phyloP scores from a whole-genome alignment of 169 alveolate genomes.

The Plasmodium coatneyi region DNA sequence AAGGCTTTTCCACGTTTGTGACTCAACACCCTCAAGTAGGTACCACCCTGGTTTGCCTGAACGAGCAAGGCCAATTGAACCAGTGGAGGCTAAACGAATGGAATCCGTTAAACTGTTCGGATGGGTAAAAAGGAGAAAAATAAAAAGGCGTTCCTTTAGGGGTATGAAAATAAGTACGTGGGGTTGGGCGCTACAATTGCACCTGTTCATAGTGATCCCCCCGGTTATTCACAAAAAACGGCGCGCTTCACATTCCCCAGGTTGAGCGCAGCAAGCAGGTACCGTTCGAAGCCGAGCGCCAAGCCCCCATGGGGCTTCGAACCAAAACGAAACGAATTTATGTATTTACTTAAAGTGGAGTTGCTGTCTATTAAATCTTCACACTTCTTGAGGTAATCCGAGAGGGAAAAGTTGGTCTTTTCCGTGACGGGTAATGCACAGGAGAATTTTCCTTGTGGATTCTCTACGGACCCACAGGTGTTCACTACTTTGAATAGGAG shows the following conservation, averaged over 20 bases:
- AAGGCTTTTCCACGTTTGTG: background rate
- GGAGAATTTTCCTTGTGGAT: background rate
- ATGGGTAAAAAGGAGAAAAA: background rate
- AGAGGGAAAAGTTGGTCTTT: background rate
- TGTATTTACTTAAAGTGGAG: constrained; percentile 21
- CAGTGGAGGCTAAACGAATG: background rate
- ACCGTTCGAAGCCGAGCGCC: constrained; percentile 58
- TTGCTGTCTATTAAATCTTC: constrained; percentile 2
- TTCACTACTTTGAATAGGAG: constrained; percentile 9
- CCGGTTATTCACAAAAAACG: background rate
- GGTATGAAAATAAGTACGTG: background rate
- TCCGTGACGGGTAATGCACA: background rate
- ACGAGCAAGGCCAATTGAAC: background rate
- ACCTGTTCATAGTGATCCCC: background rate
- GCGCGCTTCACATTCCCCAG: constrained; percentile 13
- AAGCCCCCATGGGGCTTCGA: constrained; percentile 66
- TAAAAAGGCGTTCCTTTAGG: background rate
- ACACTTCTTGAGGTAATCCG: constrained; percentile 2
- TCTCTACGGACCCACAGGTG: background rate
- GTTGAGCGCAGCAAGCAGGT: constrained; percentile 14
- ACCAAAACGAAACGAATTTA: constrained; percentile 35
- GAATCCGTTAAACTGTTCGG: background rate
- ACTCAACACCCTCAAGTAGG: background rate
- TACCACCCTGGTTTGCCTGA: background rate
- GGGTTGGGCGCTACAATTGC: background rate